Evolutionary conservation across 176 grass and related monocot species (phyloP).

Genomic region (Melocanna baccifera): DNA sequence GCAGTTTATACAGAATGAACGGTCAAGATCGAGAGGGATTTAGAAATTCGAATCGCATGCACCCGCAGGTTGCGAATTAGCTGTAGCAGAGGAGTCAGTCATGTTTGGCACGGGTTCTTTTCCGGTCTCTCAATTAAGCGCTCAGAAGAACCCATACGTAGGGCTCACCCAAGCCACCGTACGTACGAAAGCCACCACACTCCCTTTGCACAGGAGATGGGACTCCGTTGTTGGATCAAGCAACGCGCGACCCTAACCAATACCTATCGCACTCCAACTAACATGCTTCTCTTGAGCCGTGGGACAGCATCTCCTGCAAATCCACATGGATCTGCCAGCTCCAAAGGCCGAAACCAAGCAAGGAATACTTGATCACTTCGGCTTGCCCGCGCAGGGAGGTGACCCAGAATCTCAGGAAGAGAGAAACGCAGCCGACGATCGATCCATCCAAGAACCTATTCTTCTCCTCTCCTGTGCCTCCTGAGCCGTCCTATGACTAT

Average conservation of each 20-base stretch:
- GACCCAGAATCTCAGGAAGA: background rate
- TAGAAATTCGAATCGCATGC: background rate
- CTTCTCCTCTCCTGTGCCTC: slow-evolving; percentile 12
- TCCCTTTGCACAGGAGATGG: background rate
- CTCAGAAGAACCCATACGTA: background rate
- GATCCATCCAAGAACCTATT: slow-evolving; percentile 35
- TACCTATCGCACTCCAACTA: background rate
- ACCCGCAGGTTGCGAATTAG: no score
- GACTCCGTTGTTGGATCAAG: background rate
- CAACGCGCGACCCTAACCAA: background rate
- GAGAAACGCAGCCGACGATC: background rate
- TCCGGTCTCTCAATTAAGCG: background rate
- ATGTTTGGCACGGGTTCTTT: background rate
- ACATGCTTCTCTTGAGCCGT: slow-evolving; percentile 40
- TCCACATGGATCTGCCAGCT: slow-evolving; percentile 26
- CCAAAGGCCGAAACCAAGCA: slow-evolving; percentile 27
- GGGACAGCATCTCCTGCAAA: background rate
- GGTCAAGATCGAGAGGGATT: background rate
- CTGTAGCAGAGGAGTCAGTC: background rate
- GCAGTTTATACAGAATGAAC: background rate
- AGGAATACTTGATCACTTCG: slow-evolving; percentile 36
- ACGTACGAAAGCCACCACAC: background rate
- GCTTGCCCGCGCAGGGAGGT: slow-evolving; percentile 20
- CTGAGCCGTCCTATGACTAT: background rate
- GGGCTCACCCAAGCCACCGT: background rate